Evolutionary conservation across 176 grass and related monocot species (phyloP), one percentile per base, ranked within the genome.

Genomic region (Carex cristatella): DNA sequence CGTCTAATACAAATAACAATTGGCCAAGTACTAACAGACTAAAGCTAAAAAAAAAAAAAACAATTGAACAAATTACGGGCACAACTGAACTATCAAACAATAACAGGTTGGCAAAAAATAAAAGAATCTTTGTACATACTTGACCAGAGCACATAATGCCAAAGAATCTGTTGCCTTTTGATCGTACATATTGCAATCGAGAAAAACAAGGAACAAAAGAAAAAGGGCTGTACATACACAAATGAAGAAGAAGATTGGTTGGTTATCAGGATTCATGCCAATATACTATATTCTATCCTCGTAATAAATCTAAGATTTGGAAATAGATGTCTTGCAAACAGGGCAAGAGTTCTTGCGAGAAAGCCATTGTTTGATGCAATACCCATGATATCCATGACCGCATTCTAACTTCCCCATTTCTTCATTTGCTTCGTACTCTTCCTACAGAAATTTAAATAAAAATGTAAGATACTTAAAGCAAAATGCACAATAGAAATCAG

Each of bases 301-400:
- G 23, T n/a, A 51, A 49, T 68, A 49, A 14, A 82, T 82, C 90
- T 89, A 94, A 58, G 80, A 46, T 69, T 89, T 94, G 65, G 91
- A 87, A 30, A 92, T 87, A 61, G 85, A 65, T 11, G 79, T 67
- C 83, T 98, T 98, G 91, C 96, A 98, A 65, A 98, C 87, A 2
- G 96, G 96, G 83, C 96, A 95, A 57, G 91, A 86, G 65, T 98
- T 98, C 91, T 98, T 98, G 85, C 84, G 88, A 80, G 85, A 86
- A 68, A 98, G 96, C 96, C 93, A 98, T 54, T 95, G 96, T 44
- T 95, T 98, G 68, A 98, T 95, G 89, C 96, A 98, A 15, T 90
- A 88, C 84, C 94, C 85, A 49, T 98, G 96, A 62, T 92, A 98
- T 85, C 80, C 84, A 85, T 95, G 96, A 2, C 93, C 91, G 49